Evolutionary conservation across 139 green algal species (phyloP).

Genomic region (Asterochloris sp.): DNA sequence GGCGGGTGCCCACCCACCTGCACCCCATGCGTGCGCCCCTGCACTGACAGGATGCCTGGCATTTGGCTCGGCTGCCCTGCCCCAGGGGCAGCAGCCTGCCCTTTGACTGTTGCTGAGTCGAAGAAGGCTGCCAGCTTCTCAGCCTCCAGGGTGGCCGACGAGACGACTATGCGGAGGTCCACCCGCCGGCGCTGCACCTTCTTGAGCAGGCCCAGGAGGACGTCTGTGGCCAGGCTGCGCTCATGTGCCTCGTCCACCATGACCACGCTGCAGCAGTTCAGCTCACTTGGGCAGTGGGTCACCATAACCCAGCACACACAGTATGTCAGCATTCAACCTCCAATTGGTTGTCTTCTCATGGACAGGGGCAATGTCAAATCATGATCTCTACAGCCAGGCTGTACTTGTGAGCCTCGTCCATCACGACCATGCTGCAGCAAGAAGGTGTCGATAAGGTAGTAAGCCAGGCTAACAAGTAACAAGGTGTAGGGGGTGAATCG

Average conservation of each 20-base stretch:
- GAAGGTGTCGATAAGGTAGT: too few relatives aligned
- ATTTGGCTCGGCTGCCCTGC: background rate
- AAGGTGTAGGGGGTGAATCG: too few relatives aligned
- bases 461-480: too few relatives aligned
- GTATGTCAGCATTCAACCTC: too few relatives aligned
- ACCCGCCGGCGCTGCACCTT: constrained; percentile 78
- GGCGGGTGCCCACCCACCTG: constrained; percentile 41
- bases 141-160: constrained; percentile 68
- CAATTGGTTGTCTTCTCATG: too few relatives aligned
- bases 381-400: too few relatives aligned
- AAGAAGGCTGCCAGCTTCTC: constrained; percentile 63
- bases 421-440: too few relatives aligned
- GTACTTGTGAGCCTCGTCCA: too few relatives aligned
- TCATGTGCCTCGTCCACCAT: constrained; percentile 96
- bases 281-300: background rate
- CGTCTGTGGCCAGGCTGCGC: constrained; percentile 78
- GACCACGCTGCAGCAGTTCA: constrained; percentile 63
- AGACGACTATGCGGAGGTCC: constrained; percentile 85
- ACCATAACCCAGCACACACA: too few relatives aligned
- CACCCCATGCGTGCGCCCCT: constrained; percentile 70
- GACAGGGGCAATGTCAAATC: too few relatives aligned
- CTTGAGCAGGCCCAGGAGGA: constrained; percentile 88
- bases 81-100: background rate
- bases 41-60: constrained; percentile 48
- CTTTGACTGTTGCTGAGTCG: constrained; percentile 43